These are phyloP conservation scores for Telfairia occidentalis DNA, from an alignment of 331 rosid species.

Conservation along the genomic window DNA sequence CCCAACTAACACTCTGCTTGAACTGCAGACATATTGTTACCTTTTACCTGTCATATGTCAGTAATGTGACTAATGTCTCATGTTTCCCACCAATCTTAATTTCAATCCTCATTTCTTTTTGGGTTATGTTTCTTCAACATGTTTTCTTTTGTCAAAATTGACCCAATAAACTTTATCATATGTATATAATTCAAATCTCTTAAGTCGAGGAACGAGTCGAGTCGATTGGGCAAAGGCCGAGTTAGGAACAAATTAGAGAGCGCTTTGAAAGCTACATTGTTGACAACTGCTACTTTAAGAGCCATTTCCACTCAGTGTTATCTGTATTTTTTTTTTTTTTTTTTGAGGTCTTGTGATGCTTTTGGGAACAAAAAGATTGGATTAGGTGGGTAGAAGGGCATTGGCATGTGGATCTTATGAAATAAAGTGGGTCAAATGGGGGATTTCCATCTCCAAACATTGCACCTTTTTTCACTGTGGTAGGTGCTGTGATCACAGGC, in stretches of 20 bases:
- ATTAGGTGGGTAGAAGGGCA: conserved; percentile 8
- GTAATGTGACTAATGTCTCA: neutral
- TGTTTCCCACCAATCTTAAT: neutral
- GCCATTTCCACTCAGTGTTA: neutral
- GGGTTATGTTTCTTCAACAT: too few relatives aligned
- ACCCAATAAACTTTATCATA: too few relatives aligned
- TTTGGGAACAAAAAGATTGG: conserved; percentile 3
- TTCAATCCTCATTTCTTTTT: too few relatives aligned
- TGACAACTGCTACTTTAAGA: neutral
- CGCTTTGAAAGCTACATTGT: neutral
- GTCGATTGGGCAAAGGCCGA: neutral
- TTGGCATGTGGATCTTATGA: conserved; percentile 3
- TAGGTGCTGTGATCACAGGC: neutral
- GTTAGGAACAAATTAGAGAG: neutral
- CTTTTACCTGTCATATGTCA: conserved; percentile 1
- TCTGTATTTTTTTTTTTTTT: neutral
- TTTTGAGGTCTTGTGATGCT: neutral
- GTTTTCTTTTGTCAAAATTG: too few relatives aligned
- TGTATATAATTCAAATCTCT: neutral
- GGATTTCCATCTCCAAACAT: conserved; percentile 4
- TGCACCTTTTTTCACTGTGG: neutral
- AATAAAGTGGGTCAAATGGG: neutral
- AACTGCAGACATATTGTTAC: neutral
- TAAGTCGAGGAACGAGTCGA: too few relatives aligned
- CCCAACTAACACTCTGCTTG: neutral